Evolutionary conservation across 2,329 filamentous ascomycete species (phyloP), one percentile per base, ranked within the genome.

Genomic region (Colletotrichum sansevieriae): DNA sequence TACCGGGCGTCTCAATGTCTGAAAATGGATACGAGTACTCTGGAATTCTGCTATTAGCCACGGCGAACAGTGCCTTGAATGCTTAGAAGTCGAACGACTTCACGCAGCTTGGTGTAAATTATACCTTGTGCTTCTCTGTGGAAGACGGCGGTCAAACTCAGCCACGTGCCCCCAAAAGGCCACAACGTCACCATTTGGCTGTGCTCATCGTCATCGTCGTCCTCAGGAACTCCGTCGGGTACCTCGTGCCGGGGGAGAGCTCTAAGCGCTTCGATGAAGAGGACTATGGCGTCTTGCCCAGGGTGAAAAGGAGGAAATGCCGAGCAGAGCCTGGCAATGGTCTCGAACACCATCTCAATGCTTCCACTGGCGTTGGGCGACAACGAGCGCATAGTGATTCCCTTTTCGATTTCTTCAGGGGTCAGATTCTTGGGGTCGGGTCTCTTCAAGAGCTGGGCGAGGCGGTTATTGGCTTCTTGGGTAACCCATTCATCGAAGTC

Each of bases 11-110:
- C 1, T 55, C 51, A 0, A 55, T 55, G 25, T 39, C 51, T 10
- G 51, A 55, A n/a, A 39, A 55, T 7, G 51, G 51, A 55, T 55
- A 55, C 9, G 51, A 55, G 33, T 35, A 55, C 33, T 55, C 51
- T 55, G 20, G 29, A 18, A 6, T 2, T 29, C 2, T 29, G 5
- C 6, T 20, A 11, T 39, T 1, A 55, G 51, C n/a, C n/a, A 20
- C n/a, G 39, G 33, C 29, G 5, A 9, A 18, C 11, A 54, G 51
- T 3, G 9, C 2, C 25, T 29, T 7, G 25, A 29, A 29, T 29
- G 7, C 25, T 29, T 29, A 5, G 25, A 29, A 2, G 7, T 29
- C 25, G 3, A 29, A 7, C 25, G 25, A 29, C 25, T 29, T 7
- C 7, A 29, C 25, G 25, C 4, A 4, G 25, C 1, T 29, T 29